phyloP scores from a whole-genome alignment of 2,329 filamentous ascomycete species.

The Rutstroemia sp. region DNA sequence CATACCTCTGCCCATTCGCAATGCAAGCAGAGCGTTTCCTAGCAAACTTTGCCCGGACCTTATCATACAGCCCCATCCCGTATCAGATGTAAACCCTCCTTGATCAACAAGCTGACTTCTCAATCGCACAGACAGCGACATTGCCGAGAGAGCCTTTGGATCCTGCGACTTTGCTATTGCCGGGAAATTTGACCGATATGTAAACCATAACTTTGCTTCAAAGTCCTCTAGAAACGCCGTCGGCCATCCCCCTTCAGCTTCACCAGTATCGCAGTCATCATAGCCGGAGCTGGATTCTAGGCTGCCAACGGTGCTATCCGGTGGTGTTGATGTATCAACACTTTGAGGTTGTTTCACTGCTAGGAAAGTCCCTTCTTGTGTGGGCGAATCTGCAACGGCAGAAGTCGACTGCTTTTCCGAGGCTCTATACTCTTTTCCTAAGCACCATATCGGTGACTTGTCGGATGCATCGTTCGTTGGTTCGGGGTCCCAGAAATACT shows the following conservation, averaged over 20 bases:
- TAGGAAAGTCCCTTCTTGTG: slow-evolving; percentile 10
- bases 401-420: slow-evolving; percentile 10
- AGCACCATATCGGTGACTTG: slow-evolving; percentile 74
- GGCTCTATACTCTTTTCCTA: slow-evolving; percentile 52
- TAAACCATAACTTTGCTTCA: slow-evolving; percentile 91
- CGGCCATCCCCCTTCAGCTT: slow-evolving; percentile 61
- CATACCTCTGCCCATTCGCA: slow-evolving; percentile 71
- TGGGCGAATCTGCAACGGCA: slow-evolving; percentile 10
- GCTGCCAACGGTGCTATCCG: slow-evolving; percentile 27
- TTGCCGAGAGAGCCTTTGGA: slow-evolving; percentile 58
- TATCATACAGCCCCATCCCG: slow-evolving; percentile 99
- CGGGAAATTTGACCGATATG: slow-evolving; percentile 82
- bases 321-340: slow-evolving; percentile 22
- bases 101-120: slow-evolving; percentile 74
- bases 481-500: slow-evolving; percentile 88
- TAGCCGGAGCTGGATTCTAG: slow-evolving; percentile 23
- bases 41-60: slow-evolving; percentile 88
- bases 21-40: slow-evolving; percentile 71
- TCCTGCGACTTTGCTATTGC: slow-evolving; percentile 74
- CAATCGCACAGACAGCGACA: slow-evolving; percentile 80
- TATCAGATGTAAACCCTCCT: slow-evolving; percentile 81
- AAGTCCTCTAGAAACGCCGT: slow-evolving; percentile 82
- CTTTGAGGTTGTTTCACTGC: slow-evolving; percentile 4
- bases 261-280: slow-evolving; percentile 18
- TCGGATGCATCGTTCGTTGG: slow-evolving; percentile 68